These are phyloP conservation scores for Fusarium nematophilum DNA, from an alignment of 2,329 filamentous ascomycete species.

Conservation along the genomic window DNA sequence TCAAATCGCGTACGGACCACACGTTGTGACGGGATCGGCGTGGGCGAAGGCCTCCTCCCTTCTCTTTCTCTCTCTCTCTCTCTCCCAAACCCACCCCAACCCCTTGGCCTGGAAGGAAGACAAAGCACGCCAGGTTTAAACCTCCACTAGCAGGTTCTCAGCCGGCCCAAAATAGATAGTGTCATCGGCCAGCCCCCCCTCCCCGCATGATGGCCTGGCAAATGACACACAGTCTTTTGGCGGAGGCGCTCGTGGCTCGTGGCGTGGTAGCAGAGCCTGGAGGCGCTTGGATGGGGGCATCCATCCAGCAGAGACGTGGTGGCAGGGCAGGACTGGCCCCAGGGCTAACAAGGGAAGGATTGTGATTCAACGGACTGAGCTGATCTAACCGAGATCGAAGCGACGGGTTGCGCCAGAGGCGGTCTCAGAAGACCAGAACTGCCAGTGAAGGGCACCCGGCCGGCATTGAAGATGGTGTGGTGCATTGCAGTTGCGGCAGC, in stretches of 20 bases:
- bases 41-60: conserved; percentile 25
- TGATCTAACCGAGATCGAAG: conserved; percentile 42
- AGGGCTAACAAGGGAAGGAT: conserved; percentile 15
- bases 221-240: conserved; percentile 38
- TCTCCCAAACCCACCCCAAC: conserved; percentile 13
- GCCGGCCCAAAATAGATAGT: conserved; percentile 39
- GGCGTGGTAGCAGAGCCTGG: conserved; percentile 27
- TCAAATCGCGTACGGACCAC: conserved; percentile 5
- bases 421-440: conserved; percentile 23
- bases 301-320: not conserved
- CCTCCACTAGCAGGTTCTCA: conserved; percentile 25
- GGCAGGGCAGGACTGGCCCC: conserved; percentile 28
- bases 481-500: not conserved
- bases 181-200: conserved; percentile 31
- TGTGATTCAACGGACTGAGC: conserved; percentile 14
- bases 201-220: conserved; percentile 37
- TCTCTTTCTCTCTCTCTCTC: conserved; percentile 8
- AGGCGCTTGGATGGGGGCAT: conserved; percentile 26
- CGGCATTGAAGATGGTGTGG: conserved; percentile 25
- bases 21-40: conserved; percentile 30
- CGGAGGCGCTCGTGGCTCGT: conserved; percentile 19
- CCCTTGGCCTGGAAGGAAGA: conserved; percentile 22
- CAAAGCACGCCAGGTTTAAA: conserved; percentile 27
- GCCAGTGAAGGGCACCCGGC: conserved; percentile 10
- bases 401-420: conserved; percentile 22